Percentiles rank a stretch among this genome's conserved stretches.
Evolutionary conservation across 2,329 filamentous ascomycete species (phyloP).

Genomic region (Coleophoma crateriformis): DNA sequence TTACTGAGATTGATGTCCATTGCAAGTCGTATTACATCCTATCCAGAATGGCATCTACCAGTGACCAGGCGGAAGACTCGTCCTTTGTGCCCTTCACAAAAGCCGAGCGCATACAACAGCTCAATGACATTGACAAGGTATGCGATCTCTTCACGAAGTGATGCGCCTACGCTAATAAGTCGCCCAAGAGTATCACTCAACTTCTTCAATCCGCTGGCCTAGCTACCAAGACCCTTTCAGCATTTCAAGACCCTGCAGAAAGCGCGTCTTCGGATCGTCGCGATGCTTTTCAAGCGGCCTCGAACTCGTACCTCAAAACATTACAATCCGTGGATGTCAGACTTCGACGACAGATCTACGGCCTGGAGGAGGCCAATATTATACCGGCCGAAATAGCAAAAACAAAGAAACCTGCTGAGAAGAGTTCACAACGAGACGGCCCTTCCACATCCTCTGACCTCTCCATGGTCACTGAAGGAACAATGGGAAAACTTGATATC

Average conservation of each 20-base stretch:
- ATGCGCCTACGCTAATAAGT: not conserved
- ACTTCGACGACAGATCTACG: conserved; percentile 70
- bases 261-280: conserved; percentile 13
- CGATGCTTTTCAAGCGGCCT: conserved; percentile 50
- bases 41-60: conserved; percentile 2
- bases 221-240: conserved; percentile 59
- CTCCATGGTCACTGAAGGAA: conserved; percentile 28
- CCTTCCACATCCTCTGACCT: conserved; percentile 2
- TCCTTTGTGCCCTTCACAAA: conserved; percentile 50
- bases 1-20: too few species aligned
- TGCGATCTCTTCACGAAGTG: not conserved
- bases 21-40: not conserved
- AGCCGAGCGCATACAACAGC: conserved; percentile 73
- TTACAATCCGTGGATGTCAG: conserved; percentile 71
- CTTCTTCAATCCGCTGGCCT: conserved; percentile 54
- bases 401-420: conserved; percentile 11
- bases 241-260: conserved; percentile 29
- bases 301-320: conserved; percentile 64
- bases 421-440: conserved; percentile 2
- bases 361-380: conserved; percentile 76
- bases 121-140: conserved; percentile 73
- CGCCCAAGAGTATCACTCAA: conserved; percentile 26
- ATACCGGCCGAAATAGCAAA: conserved; percentile 39
- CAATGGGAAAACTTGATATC: conserved; percentile 63
- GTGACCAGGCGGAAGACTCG: conserved; percentile 7